phyloP scores from a whole-genome alignment of 2,329 filamentous ascomycete genomes.

The Verticillium tricorpus region DNA sequence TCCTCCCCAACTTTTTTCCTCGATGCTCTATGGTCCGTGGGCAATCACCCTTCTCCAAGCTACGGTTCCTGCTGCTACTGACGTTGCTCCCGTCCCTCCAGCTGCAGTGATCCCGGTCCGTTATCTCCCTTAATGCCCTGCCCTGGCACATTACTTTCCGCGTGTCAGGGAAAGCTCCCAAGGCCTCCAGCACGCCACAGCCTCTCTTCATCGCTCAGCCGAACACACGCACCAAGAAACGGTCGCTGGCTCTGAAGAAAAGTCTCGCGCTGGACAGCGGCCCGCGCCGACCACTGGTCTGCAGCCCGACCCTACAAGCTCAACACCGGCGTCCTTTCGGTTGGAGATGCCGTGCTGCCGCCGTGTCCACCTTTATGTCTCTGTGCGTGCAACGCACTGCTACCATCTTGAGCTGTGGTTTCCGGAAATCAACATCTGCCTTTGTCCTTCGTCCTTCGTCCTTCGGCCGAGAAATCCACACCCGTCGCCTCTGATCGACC shows the following conservation, averaged over 20 bases:
- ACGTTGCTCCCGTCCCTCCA: conserved; percentile 3
- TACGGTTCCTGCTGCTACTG: neutral
- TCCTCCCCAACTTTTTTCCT: neutral
- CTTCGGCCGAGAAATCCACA: neutral
- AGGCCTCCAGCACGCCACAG: neutral
- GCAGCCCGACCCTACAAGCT: neutral
- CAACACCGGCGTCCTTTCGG: neutral
- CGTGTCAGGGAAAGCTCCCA: neutral
- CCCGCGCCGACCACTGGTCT: neutral
- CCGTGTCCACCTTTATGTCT: neutral
- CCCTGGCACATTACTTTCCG: neutral
- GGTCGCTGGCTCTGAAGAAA: neutral
- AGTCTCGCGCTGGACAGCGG: neutral
- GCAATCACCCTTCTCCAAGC: neutral
- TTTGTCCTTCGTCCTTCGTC: neutral
- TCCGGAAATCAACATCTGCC: neutral
- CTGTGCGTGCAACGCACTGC: neutral
- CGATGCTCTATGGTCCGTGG: neutral
- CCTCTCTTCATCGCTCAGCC: neutral
- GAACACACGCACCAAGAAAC: neutral
- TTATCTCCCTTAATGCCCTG: neutral
- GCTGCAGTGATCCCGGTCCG: conserved; percentile 2
- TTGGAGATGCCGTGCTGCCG: neutral
- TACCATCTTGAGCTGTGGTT: neutral
- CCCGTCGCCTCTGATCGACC: neutral